Evolutionary conservation across 306 rosid species (phyloP).

Genomic region (Malus fusca): DNA sequence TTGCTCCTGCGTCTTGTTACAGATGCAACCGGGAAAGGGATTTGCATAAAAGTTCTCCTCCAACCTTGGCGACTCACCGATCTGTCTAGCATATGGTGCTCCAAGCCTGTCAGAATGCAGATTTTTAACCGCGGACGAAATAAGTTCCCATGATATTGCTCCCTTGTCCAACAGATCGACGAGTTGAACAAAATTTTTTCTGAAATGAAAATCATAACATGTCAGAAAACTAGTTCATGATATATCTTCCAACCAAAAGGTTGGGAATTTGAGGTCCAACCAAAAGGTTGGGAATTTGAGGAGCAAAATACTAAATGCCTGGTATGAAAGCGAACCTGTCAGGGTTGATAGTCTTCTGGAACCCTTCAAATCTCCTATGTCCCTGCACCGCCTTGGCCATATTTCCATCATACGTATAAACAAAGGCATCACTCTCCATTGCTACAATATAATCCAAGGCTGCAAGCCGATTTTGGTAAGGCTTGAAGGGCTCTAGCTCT

Average conservation of each 20-base stretch:
- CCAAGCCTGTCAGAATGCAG: slow-evolving; percentile 71
- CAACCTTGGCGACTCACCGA: slow-evolving; percentile 67
- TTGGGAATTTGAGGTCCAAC: neutral
- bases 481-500: slow-evolving; percentile 74
- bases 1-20: slow-evolving; percentile 48
- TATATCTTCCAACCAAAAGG: neutral
- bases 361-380: slow-evolving; percentile 87
- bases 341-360: slow-evolving; percentile 80
- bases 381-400: slow-evolving; percentile 99
- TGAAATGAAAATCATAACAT: slow-evolving; percentile 22
- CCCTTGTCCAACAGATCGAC: slow-evolving; percentile 58
- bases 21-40: slow-evolving; percentile 88
- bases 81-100: slow-evolving; percentile 59
- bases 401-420: slow-evolving; percentile 91
- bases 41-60: slow-evolving; percentile 96
- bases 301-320: neutral
- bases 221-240: slow-evolving; percentile 1
- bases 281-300: neutral
- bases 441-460: slow-evolving; percentile 92
- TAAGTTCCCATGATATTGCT: slow-evolving; percentile 52
- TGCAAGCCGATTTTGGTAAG: slow-evolving; percentile 86
- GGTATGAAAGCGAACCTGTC: slow-evolving; percentile 53
- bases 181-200: slow-evolving; percentile 65
- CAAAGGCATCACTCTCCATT: slow-evolving; percentile 86
- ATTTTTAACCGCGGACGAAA: slow-evolving; percentile 48